Percentiles rank a stretch among this genome's conserved stretches.
Evolutionary conservation across 148 eudicot genomes (phyloP).

Genomic region (Dysphania ambrosioides): DNA sequence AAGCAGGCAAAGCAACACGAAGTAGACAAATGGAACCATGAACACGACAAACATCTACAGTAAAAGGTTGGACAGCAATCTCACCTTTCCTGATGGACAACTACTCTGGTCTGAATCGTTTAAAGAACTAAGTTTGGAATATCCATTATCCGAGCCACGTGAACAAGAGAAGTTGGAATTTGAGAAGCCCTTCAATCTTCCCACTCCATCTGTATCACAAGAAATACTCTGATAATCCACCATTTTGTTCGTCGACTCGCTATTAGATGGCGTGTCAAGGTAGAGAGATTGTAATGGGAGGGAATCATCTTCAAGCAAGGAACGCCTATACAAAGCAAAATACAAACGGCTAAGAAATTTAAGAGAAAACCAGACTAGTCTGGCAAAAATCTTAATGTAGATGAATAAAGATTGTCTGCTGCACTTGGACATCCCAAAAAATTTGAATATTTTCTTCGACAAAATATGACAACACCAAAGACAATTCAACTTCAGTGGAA

Average conservation of each 20-base stretch:
- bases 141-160: slow-evolving; percentile 24
- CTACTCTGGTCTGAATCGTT: slow-evolving; percentile 26
- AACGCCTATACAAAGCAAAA: slow-evolving; percentile 41
- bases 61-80: slow-evolving; percentile 21
- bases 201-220: slow-evolving; percentile 31
- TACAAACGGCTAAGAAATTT: neutral
- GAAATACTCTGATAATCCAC: slow-evolving; percentile 25
- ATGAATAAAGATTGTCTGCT: neutral
- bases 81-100: slow-evolving; percentile 46
- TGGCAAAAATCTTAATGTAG: neutral
- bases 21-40: neutral
- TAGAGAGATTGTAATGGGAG: slow-evolving; percentile 34
- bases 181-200: slow-evolving; percentile 33
- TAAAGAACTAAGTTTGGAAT: slow-evolving; percentile 15
- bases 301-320: slow-evolving; percentile 54
- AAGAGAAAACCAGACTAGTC: neutral
- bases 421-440: neutral
- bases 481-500: neutral
- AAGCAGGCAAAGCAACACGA: neutral
- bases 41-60: neutral
- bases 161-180: slow-evolving; percentile 35
- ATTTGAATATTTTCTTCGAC: neutral
- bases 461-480: neutral
- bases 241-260: slow-evolving; percentile 27
- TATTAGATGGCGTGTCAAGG: slow-evolving; percentile 30